phyloP scores from a whole-genome alignment of 2,329 filamentous ascomycete genomes.

The Neofusicoccum laricinum region DNA sequence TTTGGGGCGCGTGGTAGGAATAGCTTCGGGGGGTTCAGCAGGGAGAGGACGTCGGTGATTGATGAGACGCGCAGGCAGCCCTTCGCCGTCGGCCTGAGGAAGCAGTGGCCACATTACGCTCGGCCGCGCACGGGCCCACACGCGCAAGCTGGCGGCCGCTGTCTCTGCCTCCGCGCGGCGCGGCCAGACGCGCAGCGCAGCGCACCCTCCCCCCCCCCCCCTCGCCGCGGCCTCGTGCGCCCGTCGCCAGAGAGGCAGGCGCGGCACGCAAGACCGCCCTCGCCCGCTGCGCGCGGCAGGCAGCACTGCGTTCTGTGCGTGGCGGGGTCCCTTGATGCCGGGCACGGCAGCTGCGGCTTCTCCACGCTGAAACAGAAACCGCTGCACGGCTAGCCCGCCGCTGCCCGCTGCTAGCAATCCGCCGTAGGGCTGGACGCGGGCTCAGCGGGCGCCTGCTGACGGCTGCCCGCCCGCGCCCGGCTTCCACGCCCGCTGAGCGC shows the following conservation, averaged over 20 bases:
- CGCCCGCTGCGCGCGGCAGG: neutral
- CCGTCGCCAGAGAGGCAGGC: neutral
- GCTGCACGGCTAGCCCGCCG: neutral
- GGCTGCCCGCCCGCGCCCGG: neutral
- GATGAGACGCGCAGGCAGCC: slow-evolving; percentile 5
- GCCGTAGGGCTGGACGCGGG: neutral
- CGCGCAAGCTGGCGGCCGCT: too few species aligned
- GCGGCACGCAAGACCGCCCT: neutral
- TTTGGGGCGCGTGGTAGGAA: neutral
- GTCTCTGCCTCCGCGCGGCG: neutral
- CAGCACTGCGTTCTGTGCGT: too few species aligned
- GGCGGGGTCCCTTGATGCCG: neutral
- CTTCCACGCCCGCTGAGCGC: too few species aligned
- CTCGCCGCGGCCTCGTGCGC: neutral
- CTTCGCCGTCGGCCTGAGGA: neutral
- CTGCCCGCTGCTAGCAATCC: neutral
- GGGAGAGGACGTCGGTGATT: slow-evolving; percentile 6
- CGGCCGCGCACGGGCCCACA: neutral
- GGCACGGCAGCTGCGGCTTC: neutral
- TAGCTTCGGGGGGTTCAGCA: neutral
- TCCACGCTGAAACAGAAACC: neutral
- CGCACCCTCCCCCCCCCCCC: neutral
- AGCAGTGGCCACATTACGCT: slow-evolving; percentile 9
- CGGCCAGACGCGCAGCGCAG: too few species aligned
- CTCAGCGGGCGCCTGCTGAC: neutral